Evolutionary conservation across 2,329 filamentous ascomycete genomes (phyloP), one percentile per base, ranked within the genome.

Genomic region (Verticillium dahliae): DNA sequence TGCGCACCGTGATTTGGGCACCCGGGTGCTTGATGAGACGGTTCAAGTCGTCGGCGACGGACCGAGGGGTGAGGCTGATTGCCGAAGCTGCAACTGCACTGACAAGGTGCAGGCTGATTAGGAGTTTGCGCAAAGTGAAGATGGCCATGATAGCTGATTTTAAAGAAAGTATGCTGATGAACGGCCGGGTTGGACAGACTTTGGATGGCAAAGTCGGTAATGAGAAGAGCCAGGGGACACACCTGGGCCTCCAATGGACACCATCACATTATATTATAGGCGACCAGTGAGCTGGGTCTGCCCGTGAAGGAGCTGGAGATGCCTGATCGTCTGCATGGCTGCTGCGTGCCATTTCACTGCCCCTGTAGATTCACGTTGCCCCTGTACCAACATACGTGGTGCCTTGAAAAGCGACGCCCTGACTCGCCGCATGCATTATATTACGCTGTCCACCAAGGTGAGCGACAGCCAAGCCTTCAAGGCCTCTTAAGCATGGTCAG

Each of bases 71-170:
- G 61, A 61, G 50, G 41, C 39, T 38, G 41, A 62, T 55, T 15
- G 57, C 39, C 39, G 54, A 41, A 14, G 55, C 38, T 35, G 62
- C 60, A n/a, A 62, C 60, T 45, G 62, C 33, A 58, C 56, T 34
- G 27, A 64, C 33, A 41, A 62, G 39, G 18, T 64, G 62, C 50
- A 64, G 45, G 7, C 56, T 56, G 11, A 52, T 34, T 34, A 64
- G 38, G 39, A 62, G 55, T 41, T 35, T 54, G 33, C 50, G 58
- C 62, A 62, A 62, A 38, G 50, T 58, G 56, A 45, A 58, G 35
- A 31, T 41, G 35, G 18, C 35, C 56, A 41, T 58, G 31, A 37
- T 37, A 27, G 14, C 37, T 58, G 35, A n/a, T 9, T 31, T 11
- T 11, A 41, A 15, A 6, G 39, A 41, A 13, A 41, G 14, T 10